Evolutionary conservation across 2,329 filamentous ascomycete species (phyloP), one percentile per base, ranked within the genome.

Genomic region (Phaeophleospora eucalypticola): DNA sequence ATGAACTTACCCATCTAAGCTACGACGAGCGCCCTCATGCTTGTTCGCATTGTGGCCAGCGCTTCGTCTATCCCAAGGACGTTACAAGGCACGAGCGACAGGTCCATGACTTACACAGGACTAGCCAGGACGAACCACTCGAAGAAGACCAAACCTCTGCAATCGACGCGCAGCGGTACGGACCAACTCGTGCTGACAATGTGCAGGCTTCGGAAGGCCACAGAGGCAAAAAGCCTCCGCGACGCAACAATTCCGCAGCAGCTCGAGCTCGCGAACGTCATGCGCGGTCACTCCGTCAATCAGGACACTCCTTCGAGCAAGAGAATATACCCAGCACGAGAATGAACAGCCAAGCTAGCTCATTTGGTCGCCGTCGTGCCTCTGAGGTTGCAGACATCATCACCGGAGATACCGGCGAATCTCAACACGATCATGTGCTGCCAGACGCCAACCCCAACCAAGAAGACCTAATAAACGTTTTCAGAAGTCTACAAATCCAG

Each of bases 1-100:
- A 46, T 18, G 44, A 46, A 20, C 15, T 37, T n/a, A 46, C 41
- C 9, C 44, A 46, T n/a, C 19, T 41, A 6, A 14, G 37, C 4
- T 41, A 46, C 20, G 44, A 46, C 4, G 20, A 41, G 21, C 29
- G 44, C 3, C 37, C 36, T 2, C 44, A 46, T 37, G 37, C 24
- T 18, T 46, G 44, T 21, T 12, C 16, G 3, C 24, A 46, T 8
- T 46, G 44, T 17, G 44, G 38, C 4, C 18, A 40, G 6, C 27
- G 37, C 2, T 46, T 46, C 19, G 14, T 46, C 16, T 46, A 46
- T 37, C 44, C 44, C 2, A 46, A 46, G 38, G 44, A 46, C n/a
- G 17, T 46, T 14, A 20, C 38, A 10, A 41, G 44, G 10, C 44
- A 46, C 17, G 20, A 35, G 10, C 17, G 44, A 14, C 44, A 41